A percentile compares a stretch with the other conserved stretches of the same genome.
Evolutionary conservation across 2,329 filamentous ascomycete genomes (phyloP).

Genomic region (Lasiodiplodia hormozganensis): DNA sequence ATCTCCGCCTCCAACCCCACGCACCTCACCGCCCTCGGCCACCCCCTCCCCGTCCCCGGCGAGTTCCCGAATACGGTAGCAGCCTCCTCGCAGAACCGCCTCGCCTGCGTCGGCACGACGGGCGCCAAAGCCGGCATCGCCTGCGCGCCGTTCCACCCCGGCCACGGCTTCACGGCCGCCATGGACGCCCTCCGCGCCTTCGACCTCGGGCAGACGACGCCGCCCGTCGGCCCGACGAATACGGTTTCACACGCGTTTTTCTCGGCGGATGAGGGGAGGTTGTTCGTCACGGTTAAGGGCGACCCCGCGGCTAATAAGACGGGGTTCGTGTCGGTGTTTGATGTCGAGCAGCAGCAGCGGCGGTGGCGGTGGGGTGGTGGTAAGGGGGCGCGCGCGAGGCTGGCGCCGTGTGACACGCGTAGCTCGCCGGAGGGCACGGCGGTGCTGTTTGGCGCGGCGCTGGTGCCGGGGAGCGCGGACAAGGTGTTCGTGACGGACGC

Average conservation of each 20-base stretch:
- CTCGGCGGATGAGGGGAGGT: constrained; percentile 58
- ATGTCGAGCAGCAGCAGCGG: constrained; percentile 43
- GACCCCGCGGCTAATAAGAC: constrained; percentile 61
- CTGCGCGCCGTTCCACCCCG: constrained; percentile 41
- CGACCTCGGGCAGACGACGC: constrained; percentile 62
- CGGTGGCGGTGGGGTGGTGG: neutral
- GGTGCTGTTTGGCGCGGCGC: constrained; percentile 62
- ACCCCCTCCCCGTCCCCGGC: constrained; percentile 42
- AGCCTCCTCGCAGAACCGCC: constrained; percentile 43
- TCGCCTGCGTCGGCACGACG: constrained; percentile 49
- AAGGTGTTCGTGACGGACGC: constrained; percentile 64
- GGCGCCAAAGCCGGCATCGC: constrained; percentile 47
- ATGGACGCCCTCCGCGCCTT: constrained; percentile 50
- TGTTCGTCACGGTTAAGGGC: constrained; percentile 68
- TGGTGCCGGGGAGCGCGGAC: constrained; percentile 53
- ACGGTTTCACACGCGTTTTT: constrained; percentile 68
- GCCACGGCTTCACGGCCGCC: constrained; percentile 35
- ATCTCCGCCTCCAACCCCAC: constrained; percentile 42
- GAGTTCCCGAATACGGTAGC: constrained; percentile 50
- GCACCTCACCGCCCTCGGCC: constrained; percentile 40
- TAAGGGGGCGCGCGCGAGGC: constrained; percentile 17
- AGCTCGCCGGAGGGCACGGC: constrained; percentile 62
- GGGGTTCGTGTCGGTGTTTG: constrained; percentile 63
- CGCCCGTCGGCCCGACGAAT: constrained; percentile 64
- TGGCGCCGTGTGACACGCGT: constrained; percentile 37